Evolutionary conservation across 73 alveolate species (phyloP), one percentile per base, ranked within the genome.

Genomic region (Vitrella brassicaformis): DNA sequence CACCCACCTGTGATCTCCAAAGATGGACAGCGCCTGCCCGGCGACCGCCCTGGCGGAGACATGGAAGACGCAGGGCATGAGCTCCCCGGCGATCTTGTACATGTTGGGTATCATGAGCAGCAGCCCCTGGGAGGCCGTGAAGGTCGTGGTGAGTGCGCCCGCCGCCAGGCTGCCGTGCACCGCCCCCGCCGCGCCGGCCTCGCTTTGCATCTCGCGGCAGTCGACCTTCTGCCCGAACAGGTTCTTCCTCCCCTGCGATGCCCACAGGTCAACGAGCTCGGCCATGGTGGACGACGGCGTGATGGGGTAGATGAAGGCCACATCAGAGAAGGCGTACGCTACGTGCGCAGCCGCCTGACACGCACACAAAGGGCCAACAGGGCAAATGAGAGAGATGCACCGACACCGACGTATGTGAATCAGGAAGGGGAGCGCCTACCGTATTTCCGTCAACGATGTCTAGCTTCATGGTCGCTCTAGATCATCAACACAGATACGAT

Each of bases 251-350:
- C 86, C 86, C 45, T 72, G 76, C 31, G 86, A 73, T 14, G 86
- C 81, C 81, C 81, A 74, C 71, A 46, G 82, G 47, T 79, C 86
- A 31, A 71, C 81, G 75, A 73, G 67, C 71, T 79, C 86, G 30
- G 80, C 86, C 80, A 79, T 79, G 46, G 82, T 74, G 9, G 86
- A 79, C 31, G 68, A 27, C 25, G 86, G 86, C 27, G 86, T 79
- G 81, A 79, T 79, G 68, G 86, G 86, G 79, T 67, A 79, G 27
- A 79, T 79, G 80, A 79, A 74, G 74, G 86, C 86, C 25, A 70
- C 46, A 73, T 79, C 86, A 71, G 80, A 66, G 81, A 79, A 75
- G 74, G 86, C 81, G 19, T 79, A 79, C 70, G 86, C 86, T 45
- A 79, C 75, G 76, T 79, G 80, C 29, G 82, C 86, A 45, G 81